Evolutionary conservation across 805 yeast genomes (phyloP).

Genomic region (Teunomyces tritomae): DNA sequence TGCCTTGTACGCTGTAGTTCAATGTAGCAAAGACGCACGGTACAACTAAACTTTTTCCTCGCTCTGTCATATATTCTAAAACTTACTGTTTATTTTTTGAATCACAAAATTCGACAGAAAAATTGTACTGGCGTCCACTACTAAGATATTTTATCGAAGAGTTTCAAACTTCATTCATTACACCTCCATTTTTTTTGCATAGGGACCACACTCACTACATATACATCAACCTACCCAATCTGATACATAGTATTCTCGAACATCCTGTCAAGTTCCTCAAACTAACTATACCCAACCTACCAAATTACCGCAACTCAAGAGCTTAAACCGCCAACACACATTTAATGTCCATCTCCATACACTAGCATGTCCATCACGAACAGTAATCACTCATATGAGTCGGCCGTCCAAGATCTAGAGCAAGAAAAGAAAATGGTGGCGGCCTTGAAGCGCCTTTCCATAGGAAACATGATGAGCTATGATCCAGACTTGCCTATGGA

Average conservation of each 20-base stretch:
- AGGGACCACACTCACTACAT: background rate
- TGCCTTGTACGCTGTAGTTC: no score
- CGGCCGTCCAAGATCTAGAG: slow-evolving; percentile 75
- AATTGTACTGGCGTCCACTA: slow-evolving; percentile 4
- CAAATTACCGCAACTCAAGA: background rate
- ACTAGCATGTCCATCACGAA: slow-evolving; percentile 1
- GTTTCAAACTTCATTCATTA: slow-evolving; percentile 1
- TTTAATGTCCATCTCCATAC: slow-evolving; percentile 2
- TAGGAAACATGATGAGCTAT: slow-evolving; percentile 56
- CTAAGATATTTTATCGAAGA: background rate
- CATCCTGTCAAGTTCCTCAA: background rate
- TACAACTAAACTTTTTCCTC: background rate
- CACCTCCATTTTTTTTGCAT: background rate
- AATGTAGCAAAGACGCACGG: background rate
- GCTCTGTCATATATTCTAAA: background rate
- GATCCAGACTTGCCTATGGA: slow-evolving; percentile 71
- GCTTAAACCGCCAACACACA: background rate
- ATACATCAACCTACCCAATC: background rate
- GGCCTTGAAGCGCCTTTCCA: slow-evolving; percentile 69
- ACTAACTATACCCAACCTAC: background rate
- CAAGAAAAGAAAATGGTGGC: slow-evolving; percentile 72
- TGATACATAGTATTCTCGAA: background rate
- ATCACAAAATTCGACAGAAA: slow-evolving; percentile 3
- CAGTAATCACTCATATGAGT: slow-evolving; percentile 22
- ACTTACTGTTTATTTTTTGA: slow-evolving; percentile 1